phyloP scores from a whole-genome alignment of 768 basidiomycete species.

The Lanmaoa rubissima region DNA sequence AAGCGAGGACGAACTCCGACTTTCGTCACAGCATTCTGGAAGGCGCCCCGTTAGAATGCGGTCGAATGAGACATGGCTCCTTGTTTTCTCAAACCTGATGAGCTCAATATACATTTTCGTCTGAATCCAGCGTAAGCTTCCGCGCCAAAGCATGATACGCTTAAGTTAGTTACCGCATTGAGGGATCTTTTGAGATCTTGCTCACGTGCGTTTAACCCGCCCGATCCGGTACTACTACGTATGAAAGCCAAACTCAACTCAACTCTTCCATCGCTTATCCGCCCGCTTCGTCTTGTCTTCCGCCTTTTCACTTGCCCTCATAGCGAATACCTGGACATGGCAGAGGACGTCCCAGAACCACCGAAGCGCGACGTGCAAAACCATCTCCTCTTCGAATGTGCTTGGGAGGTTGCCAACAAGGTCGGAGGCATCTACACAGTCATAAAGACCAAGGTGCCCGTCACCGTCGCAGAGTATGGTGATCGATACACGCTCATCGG shows the following conservation, averaged over 20 bases:
- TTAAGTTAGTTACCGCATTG: slow-evolving; percentile 22
- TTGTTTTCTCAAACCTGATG: not conserved
- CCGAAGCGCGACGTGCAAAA: slow-evolving; percentile 70
- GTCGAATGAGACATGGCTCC: not conserved
- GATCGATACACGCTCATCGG: slow-evolving; percentile 96
- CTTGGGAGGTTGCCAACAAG: slow-evolving; percentile 99
- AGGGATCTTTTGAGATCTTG: slow-evolving; percentile 13
- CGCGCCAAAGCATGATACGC: not conserved
- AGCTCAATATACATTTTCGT: not conserved
- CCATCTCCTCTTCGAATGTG: slow-evolving; percentile 88
- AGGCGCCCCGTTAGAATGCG: not conserved
- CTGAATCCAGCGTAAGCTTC: not conserved
- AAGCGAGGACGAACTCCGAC: not conserved
- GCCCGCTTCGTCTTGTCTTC: not conserved
- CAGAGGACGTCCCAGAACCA: slow-evolving; percentile 19
- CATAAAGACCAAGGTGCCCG: slow-evolving; percentile 98
- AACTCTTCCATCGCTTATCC: not conserved
- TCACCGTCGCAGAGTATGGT: slow-evolving; percentile 95
- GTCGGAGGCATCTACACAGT: slow-evolving; percentile 99
- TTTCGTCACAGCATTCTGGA: not conserved
- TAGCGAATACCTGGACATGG: slow-evolving; percentile 15
- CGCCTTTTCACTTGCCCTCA: not conserved
- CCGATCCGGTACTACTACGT: not conserved
- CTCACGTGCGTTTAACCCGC: slow-evolving; percentile 16
- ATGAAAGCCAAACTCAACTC: slow-evolving; percentile 10